Conservation (phyloP, 2,329 filamentous ascomycete genomes). For the Cladosporium sp. region DNA sequence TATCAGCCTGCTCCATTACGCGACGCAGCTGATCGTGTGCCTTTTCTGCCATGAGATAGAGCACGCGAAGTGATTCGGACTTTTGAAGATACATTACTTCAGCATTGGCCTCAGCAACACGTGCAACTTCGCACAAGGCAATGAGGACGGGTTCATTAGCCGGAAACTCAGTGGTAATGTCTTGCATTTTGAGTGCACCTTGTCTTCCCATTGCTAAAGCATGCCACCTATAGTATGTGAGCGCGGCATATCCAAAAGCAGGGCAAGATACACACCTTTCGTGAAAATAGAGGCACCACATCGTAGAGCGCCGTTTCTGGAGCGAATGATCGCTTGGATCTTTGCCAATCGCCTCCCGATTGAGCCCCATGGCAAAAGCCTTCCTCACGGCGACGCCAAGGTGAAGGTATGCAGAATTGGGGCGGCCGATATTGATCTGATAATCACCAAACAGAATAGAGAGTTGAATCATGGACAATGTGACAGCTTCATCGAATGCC, state of each 20-base stretch:
- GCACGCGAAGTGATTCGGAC: constrained; percentile 23
- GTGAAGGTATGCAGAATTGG: constrained; percentile 27
- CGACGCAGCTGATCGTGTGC: constrained; percentile 21
- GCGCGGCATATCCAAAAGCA: neutral
- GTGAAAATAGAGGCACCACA: constrained; percentile 28
- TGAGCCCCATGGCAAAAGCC: constrained; percentile 27
- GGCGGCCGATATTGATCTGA: constrained; percentile 26
- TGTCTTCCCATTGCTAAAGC: constrained; percentile 19
- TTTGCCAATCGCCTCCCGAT: constrained; percentile 16
- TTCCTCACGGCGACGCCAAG: constrained; percentile 25
- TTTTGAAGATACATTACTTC: constrained; percentile 24
- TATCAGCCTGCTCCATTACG: constrained; percentile 18
- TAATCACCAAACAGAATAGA: constrained; percentile 25
- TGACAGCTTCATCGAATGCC: constrained; percentile 28
- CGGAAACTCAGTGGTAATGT: constrained; percentile 23
- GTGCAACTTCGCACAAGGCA: constrained; percentile 18
- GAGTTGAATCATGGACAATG: constrained; percentile 28
- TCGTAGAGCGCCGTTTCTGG: constrained; percentile 22
- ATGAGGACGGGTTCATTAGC: constrained; percentile 17
- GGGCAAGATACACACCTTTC: constrained; percentile 19
- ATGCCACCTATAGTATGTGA: constrained; percentile 15
- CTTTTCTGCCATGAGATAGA: constrained; percentile 22
- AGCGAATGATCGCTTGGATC: constrained; percentile 13
- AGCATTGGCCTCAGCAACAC: constrained; percentile 14
- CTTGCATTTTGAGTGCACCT: constrained; percentile 17